Percentiles rank a stretch among this genome's conserved stretches.
Conservation (phyloP, 2,329 filamentous ascomycete genomes). For the Cladosporium halotolerans region DNA sequence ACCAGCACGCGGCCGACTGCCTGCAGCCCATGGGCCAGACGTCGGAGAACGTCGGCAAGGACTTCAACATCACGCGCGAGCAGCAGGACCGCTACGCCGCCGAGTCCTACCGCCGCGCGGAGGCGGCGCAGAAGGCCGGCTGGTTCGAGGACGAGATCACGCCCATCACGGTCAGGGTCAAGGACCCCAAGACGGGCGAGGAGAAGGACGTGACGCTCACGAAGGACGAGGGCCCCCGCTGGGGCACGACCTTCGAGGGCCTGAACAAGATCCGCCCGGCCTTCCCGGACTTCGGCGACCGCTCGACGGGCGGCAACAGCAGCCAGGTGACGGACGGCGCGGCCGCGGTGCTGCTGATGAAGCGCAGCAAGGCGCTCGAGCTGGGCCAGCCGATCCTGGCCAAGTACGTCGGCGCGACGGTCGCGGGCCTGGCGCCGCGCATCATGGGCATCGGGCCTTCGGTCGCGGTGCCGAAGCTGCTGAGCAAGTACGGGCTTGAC, state of each 20-base stretch:
- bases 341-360: slow-evolving; percentile 86
- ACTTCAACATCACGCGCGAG: slow-evolving; percentile 78
- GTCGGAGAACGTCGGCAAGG: slow-evolving; percentile 86
- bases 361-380: slow-evolving; percentile 79
- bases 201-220: slow-evolving; percentile 70
- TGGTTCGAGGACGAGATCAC: slow-evolving; percentile 92
- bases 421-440: slow-evolving; percentile 81
- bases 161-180: slow-evolving; percentile 74
- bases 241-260: slow-evolving; percentile 77
- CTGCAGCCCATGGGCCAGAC: slow-evolving; percentile 98
- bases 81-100: slow-evolving; percentile 79
- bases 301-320: slow-evolving; percentile 86
- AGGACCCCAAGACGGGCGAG: slow-evolving; percentile 76
- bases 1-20: slow-evolving; percentile 76
- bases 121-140: slow-evolving; percentile 82
- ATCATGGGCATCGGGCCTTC: slow-evolving; percentile 94
- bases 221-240: slow-evolving; percentile 83
- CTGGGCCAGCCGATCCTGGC: slow-evolving; percentile 86
- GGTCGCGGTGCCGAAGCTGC: slow-evolving; percentile 69
- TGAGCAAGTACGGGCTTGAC: slow-evolving; percentile 69
- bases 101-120: slow-evolving; percentile 81
- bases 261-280: slow-evolving; percentile 81
- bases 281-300: slow-evolving; percentile 82
- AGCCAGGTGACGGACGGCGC: slow-evolving; percentile 93
- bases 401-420: slow-evolving; percentile 89